Conservation (phyloP, 2,329 filamentous ascomycete species). For the Pseudogymnoascus sp. region DNA sequence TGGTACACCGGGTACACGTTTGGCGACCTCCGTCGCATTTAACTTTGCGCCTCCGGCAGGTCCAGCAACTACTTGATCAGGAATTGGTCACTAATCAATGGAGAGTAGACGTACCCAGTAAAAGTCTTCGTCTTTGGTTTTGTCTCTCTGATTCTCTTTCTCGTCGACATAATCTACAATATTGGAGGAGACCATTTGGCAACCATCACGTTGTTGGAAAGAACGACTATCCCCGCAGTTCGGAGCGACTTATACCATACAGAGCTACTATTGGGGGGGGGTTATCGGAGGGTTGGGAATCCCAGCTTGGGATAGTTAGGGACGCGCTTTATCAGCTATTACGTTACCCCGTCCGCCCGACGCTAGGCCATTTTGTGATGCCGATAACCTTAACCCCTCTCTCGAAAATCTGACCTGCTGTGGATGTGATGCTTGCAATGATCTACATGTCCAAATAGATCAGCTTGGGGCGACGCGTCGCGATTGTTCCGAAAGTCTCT, state of each 20-base stretch:
- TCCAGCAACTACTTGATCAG: constrained; percentile 1
- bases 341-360: not conserved
- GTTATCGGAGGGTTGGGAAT: too few species aligned
- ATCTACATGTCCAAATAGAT: not conserved
- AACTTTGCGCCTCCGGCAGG: constrained; percentile 12
- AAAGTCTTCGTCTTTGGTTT: not conserved
- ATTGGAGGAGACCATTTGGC: not conserved
- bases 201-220: not conserved
- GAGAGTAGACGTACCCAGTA: not conserved
- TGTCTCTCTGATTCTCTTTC: not conserved
- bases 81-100: not conserved
- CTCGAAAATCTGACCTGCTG: not conserved
- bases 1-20: constrained; percentile 10
- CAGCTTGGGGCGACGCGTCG: not conserved
- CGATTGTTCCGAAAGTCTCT: too few species aligned
- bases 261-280: too few species aligned
- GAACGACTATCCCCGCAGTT: not conserved
- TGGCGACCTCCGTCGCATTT: constrained; percentile 13
- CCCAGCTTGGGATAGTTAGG: not conserved
- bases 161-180: not conserved
- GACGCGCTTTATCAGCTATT: not conserved
- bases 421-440: not conserved
- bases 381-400: not conserved
- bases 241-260: too few species aligned
- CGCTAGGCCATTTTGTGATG: not conserved